Percentiles rank a stretch among this genome's conserved stretches.
phyloP scores from a whole-genome alignment of 768 basidiomycete species.

The Collybia mongolica region DNA sequence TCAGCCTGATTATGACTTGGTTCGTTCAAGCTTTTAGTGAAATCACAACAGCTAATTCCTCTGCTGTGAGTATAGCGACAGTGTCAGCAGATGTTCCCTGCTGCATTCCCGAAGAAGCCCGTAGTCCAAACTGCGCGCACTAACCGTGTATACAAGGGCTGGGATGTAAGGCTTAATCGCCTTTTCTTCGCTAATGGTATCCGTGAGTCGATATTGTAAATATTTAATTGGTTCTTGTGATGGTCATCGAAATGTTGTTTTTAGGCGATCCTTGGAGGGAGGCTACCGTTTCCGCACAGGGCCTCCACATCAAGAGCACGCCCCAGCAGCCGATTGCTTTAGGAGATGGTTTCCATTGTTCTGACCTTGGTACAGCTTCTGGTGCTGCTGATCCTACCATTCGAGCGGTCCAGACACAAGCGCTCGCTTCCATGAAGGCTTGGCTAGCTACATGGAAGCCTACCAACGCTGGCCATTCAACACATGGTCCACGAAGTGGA shows the following conservation, averaged over 20 bases:
- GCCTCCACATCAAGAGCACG: constrained; percentile 44
- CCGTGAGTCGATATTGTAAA: too few relatives aligned
- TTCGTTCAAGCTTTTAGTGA: constrained; percentile 20
- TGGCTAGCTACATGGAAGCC: constrained; percentile 52
- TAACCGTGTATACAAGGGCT: constrained; percentile 56
- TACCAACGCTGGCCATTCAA: neutral
- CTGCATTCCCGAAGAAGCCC: constrained; percentile 49
- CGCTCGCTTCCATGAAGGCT: constrained; percentile 46
- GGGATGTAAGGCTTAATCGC: constrained; percentile 55
- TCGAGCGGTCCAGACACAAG: constrained; percentile 50
- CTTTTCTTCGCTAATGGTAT: constrained; percentile 72
- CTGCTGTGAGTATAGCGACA: constrained; percentile 42
- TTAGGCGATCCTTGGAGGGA: constrained; percentile 75
- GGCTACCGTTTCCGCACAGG: constrained; percentile 62
- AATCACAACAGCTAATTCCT: too few relatives aligned
- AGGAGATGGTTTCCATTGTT: constrained; percentile 67
- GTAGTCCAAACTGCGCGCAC: constrained; percentile 40
- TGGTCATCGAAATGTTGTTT: neutral
- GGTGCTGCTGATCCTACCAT: constrained; percentile 51
- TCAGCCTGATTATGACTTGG: constrained; percentile 55
- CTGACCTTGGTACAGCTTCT: constrained; percentile 46
- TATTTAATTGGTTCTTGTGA: too few relatives aligned
- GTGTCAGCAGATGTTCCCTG: constrained; percentile 68
- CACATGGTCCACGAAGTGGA: neutral
- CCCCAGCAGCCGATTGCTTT: constrained; percentile 53